Evolutionary conservation across 805 yeast genomes (phyloP).

Genomic region (Candida railenensis): DNA sequence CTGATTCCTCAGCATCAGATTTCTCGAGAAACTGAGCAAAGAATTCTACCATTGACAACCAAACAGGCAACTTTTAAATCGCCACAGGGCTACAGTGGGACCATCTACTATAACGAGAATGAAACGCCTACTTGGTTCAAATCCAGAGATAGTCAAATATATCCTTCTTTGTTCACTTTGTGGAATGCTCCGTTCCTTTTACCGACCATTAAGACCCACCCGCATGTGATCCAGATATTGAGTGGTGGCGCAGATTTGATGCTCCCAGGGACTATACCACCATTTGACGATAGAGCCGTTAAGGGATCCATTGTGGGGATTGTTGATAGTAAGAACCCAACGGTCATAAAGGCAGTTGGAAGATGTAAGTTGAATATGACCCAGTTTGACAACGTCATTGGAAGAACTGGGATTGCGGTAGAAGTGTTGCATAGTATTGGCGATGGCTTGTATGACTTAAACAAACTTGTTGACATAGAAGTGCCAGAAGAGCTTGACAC

Average conservation of each 20-base stretch:
- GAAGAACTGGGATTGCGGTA: constrained; percentile 78
- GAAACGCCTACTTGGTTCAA: constrained; percentile 76
- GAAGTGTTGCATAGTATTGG: constrained; percentile 62
- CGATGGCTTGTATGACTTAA: constrained; percentile 60
- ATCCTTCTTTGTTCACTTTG: constrained; percentile 72
- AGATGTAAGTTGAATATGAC: constrained; percentile 49
- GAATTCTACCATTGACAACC: constrained; percentile 50
- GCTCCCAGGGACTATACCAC: constrained; percentile 69
- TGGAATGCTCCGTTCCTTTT: constrained; percentile 69
- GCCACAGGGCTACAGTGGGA: constrained; percentile 52
- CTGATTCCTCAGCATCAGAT: constrained; percentile 37
- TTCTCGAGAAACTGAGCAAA: constrained; percentile 38
- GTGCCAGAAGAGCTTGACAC: constrained; percentile 26
- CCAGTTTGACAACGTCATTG: constrained; percentile 47
- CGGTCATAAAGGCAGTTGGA: constrained; percentile 73
- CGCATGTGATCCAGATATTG: constrained; percentile 68
- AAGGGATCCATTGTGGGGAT: constrained; percentile 70
- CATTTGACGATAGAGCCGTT: constrained; percentile 49
- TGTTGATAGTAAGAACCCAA: constrained; percentile 58
- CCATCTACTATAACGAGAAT: constrained; percentile 60
- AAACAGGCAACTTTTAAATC: constrained; percentile 65
- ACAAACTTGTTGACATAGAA: constrained; percentile 42
- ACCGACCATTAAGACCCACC: constrained; percentile 71
- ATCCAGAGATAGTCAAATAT: constrained; percentile 48
- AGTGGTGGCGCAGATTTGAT: constrained; percentile 78